A percentile compares a stretch with the other conserved stretches of the same genome.
Conservation (phyloP, 2,329 filamentous ascomycete genomes). For the Plectosphaerella cucumerina region DNA sequence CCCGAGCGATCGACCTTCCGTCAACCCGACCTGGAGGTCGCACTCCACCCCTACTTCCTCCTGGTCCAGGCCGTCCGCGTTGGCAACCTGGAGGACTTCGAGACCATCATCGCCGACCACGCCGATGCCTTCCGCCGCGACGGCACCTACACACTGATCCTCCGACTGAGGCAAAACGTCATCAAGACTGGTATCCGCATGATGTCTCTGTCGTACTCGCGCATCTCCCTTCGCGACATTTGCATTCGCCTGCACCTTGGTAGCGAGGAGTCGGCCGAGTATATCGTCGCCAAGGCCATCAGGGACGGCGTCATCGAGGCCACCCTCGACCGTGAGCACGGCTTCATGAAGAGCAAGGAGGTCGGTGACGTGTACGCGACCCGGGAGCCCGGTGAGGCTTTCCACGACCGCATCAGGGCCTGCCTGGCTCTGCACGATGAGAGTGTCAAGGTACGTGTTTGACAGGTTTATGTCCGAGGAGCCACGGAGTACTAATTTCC, state of each 20-base stretch:
- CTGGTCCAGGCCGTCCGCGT: slow-evolving; percentile 93
- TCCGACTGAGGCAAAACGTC: slow-evolving; percentile 94
- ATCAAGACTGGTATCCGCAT: slow-evolving; percentile 99
- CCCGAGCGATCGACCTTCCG: slow-evolving; percentile 94
- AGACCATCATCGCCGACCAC: slow-evolving; percentile 78
- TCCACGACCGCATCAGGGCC: slow-evolving; percentile 93
- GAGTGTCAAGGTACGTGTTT: slow-evolving; percentile 76
- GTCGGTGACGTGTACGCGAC: slow-evolving; percentile 95
- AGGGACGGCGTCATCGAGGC: slow-evolving; percentile 96
- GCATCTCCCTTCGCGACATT: slow-evolving; percentile 94
- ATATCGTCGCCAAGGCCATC: slow-evolving; percentile 98
- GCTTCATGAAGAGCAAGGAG: slow-evolving; percentile 98
- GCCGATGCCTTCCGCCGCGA: slow-evolving; percentile 85
- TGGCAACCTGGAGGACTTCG: slow-evolving; percentile 92
- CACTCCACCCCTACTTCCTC: slow-evolving; percentile 87
- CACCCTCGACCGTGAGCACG: slow-evolving; percentile 85
- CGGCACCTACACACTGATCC: slow-evolving; percentile 90
- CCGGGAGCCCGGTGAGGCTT: slow-evolving; percentile 90
- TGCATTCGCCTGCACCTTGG: slow-evolving; percentile 91
- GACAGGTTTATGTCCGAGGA: slow-evolving; percentile 12
- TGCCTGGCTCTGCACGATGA: slow-evolving; percentile 92
- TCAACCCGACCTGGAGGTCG: slow-evolving; percentile 78
- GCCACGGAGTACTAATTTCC: slow-evolving; percentile 18
- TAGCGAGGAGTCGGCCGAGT: slow-evolving; percentile 96
- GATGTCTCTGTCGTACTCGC: slow-evolving; percentile 97